Base-by-base conservation (phyloP, 1,139 yeast species). In the Spathaspora jeffriesii region DNA sequence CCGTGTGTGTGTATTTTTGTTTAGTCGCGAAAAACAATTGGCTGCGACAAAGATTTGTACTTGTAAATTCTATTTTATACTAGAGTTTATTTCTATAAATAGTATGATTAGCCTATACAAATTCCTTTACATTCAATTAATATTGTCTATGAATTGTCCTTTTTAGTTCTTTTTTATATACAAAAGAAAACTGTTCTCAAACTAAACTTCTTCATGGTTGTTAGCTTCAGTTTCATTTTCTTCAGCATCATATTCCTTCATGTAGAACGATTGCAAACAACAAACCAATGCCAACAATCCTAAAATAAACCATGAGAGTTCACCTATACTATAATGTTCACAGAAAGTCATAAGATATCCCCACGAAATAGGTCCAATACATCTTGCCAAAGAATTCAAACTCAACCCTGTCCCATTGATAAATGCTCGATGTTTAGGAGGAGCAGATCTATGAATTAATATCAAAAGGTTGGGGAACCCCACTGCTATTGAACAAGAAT, bases 311-410 rank as follows among this genome's bases (percentile, higher is more conserved):
- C 86, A 83, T 0, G 84, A 75, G 6, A 80, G 50, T 64, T 79
- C 78, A 0, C 75, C 81, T 41, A 70, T 60, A 11, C 70, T 67
- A 27, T 62, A 54, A 13, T 58, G 59, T 52, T 79, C 78, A 27
- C 77, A 74, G 52, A 66, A 66, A 2, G 84, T 68, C 76, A 82
- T 81, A 40, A 83, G 55, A 45, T 63, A 66, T 9, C 88, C 88
- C 84, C 85, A 82, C 2, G 71, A 38, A 17, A 82, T 61, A 0
- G 89, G 89, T 4, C 84, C 88, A 1, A 79, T 41, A 47, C 79
- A 82, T 51, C 88, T 63, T 0, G 87, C 84, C 36, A 78, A 63
- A 0, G 88, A 76, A 18, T 78, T 68, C 41, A 78, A 69, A 49
- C 80, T 73, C 55, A 79, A 64, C 1, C 81, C 69, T 13, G 75